Evolutionary conservation across 106 monocot species (phyloP).

Genomic region (Dioscorea alata): DNA sequence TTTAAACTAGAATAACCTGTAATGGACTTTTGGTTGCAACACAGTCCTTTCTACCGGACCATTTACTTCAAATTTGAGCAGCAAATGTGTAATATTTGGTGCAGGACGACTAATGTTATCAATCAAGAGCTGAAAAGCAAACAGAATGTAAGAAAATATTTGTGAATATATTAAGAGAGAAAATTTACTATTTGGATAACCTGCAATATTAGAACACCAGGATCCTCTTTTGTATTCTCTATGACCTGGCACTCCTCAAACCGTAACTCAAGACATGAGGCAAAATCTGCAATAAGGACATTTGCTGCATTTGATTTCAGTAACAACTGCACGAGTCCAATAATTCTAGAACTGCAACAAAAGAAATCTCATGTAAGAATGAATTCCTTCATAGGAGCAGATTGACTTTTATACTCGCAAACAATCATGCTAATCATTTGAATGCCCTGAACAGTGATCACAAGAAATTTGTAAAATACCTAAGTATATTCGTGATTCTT

Average conservation of each 20-base stretch:
- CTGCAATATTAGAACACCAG: conserved; percentile 91
- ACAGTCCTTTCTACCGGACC: conserved; percentile 56
- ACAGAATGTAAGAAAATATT: background rate
- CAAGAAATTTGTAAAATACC: conserved; percentile 25
- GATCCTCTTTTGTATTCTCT: conserved; percentile 80
- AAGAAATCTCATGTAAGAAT: background rate
- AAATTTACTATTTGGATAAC: conserved; percentile 18
- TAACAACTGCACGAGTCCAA: conserved; percentile 75
- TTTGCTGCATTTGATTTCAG: conserved; percentile 71
- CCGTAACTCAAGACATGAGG: conserved; percentile 77
- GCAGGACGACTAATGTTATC: conserved; percentile 84
- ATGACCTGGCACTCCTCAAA: conserved; percentile 65
- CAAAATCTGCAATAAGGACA: conserved; percentile 78
- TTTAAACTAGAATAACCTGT: conserved; percentile 42
- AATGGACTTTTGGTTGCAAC: conserved; percentile 88
- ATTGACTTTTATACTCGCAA: background rate
- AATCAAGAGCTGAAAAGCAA: conserved; percentile 66
- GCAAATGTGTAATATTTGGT: conserved; percentile 87
- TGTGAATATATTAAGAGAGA: background rate
- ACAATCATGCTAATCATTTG: too few species aligned
- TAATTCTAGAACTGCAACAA: conserved; percentile 71
- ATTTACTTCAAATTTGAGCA: conserved; percentile 89
- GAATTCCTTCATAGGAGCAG: background rate
- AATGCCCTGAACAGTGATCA: too few species aligned
- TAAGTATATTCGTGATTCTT: conserved; percentile 69